These are phyloP conservation scores for Sporothrix mexicana DNA, from an alignment of 2,329 filamentous ascomycete genomes.

Conservation along the genomic window DNA sequence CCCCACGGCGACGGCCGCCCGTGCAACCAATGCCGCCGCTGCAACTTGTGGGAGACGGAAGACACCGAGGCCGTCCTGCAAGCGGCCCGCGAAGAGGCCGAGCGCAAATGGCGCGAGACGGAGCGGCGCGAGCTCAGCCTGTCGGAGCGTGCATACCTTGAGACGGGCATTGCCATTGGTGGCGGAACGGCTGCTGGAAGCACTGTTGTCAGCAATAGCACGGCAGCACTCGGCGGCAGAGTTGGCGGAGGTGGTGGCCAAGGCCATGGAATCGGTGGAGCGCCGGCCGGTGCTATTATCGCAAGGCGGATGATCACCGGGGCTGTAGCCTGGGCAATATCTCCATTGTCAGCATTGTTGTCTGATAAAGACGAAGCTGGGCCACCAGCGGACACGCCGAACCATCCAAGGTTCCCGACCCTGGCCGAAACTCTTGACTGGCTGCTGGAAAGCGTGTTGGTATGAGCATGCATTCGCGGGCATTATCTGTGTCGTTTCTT, in stretches of 20 bases:
- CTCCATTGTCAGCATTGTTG: background rate
- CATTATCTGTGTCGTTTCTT: background rate
- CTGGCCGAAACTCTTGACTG: slow-evolving; percentile 54
- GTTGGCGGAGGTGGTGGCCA: background rate
- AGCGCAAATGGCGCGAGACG: slow-evolving; percentile 70
- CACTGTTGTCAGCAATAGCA: background rate
- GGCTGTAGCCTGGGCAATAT: background rate
- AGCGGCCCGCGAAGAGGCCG: slow-evolving; percentile 72
- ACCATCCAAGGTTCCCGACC: slow-evolving; percentile 43
- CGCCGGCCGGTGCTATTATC: background rate
- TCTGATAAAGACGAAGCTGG: background rate
- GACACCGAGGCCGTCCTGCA: slow-evolving; percentile 71
- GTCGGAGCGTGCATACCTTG: slow-evolving; percentile 62
- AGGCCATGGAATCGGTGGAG: background rate
- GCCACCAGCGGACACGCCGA: slow-evolving; percentile 29
- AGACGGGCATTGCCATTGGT: slow-evolving; percentile 55
- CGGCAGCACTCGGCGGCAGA: background rate
- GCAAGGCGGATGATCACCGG: background rate
- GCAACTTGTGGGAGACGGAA: slow-evolving; percentile 79
- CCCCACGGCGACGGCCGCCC: slow-evolving; percentile 72
- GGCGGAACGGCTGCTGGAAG: slow-evolving; percentile 21
- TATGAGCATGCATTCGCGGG: slow-evolving; percentile 40
- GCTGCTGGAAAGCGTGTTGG: slow-evolving; percentile 53
- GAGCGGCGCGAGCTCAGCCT: slow-evolving; percentile 64
- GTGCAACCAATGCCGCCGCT: slow-evolving; percentile 80